Percentiles rank a stretch among this genome's conserved stretches.
These are phyloP conservation scores for Samsoniella hepiali DNA, from an alignment of 2,329 filamentous ascomycete genomes.

Conservation along the genomic window DNA sequence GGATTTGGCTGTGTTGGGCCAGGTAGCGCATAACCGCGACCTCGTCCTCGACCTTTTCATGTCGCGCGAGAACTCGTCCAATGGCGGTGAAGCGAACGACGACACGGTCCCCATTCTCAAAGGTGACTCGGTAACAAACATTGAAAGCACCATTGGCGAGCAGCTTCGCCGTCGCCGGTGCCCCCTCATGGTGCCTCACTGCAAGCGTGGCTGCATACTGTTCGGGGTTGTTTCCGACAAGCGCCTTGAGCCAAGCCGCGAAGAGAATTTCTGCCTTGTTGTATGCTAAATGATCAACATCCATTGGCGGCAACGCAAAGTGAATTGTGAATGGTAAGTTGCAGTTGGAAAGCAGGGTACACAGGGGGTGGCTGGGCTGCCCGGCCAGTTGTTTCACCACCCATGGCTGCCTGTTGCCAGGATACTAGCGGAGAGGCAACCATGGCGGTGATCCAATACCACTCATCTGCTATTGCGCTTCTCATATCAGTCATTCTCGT, in stretches of 20 bases:
- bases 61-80: not conserved
- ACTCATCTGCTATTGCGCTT: too few relatives aligned
- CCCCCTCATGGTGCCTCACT: not conserved
- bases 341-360: too few relatives aligned
- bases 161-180: not conserved
- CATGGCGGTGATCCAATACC: too few relatives aligned
- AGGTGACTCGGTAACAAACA: not conserved
- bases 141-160: not conserved
- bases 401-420: too few relatives aligned
- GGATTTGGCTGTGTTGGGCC: not conserved
- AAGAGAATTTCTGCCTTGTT: not conserved
- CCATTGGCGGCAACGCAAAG: not conserved
- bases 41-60: conserved; percentile 1
- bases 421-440: too few relatives aligned
- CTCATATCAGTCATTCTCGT: too few relatives aligned
- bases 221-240: not conserved
- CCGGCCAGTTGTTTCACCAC: too few relatives aligned
- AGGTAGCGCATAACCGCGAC: not conserved
- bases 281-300: not conserved
- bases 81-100: not conserved
- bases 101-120: not conserved
- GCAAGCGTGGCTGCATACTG: not conserved
- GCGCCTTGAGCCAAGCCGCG: not conserved
- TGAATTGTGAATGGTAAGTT: too few relatives aligned
- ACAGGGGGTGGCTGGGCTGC: too few relatives aligned